A percentile compares a stretch with the other conserved stretches of the same genome.
phyloP scores from a whole-genome alignment of 768 basidiomycete species.

The Lactifluus subvellereus region DNA sequence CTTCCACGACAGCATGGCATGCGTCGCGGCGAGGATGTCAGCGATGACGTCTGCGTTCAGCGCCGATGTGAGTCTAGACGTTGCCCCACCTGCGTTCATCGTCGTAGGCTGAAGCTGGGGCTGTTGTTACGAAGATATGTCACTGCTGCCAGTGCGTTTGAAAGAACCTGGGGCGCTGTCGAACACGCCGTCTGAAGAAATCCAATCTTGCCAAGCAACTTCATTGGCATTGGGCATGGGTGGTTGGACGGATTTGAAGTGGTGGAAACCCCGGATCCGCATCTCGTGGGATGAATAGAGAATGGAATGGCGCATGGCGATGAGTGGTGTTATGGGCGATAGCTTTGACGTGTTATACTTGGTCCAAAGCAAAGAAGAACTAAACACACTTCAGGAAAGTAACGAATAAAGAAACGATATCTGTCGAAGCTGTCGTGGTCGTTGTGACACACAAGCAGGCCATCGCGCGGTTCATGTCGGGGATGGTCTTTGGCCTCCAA shows the following conservation, averaged over 20 bases:
- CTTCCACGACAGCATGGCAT: neutral
- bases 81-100: no score
- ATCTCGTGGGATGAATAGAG: neutral
- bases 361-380: neutral
- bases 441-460: neutral
- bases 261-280: constrained; percentile 27
- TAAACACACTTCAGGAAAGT: constrained; percentile 27
- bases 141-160: no score
- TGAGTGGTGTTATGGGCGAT: no score
- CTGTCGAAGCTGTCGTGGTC: constrained; percentile 24
- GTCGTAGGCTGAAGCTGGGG: neutral
- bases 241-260: neutral
- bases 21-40: neutral
- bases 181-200: neutral
- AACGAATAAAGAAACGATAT: constrained; percentile 18
- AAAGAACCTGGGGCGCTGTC: neutral
- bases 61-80: no score
- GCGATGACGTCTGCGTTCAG: neutral
- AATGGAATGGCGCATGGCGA: no score
- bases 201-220: neutral
- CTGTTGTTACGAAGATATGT: neutral
- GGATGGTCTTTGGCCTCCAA: neutral
- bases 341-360: neutral
- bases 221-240: no score
- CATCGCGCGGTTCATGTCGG: neutral